Conservation (phyloP, 208 protist genomes). For the Phytomonas sp. region DNA sequence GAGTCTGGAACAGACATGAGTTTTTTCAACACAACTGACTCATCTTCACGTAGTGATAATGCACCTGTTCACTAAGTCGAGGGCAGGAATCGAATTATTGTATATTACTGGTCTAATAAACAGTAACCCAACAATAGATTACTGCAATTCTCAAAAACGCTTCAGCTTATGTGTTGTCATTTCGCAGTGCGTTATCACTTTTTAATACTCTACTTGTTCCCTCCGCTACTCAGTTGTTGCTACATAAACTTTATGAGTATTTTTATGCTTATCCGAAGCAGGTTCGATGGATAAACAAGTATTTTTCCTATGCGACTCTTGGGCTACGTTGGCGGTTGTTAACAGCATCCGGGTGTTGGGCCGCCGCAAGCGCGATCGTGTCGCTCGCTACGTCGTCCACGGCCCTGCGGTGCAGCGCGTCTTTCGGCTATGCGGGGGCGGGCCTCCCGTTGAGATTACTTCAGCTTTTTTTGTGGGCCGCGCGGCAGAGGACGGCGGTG, state of each 20-base stretch:
- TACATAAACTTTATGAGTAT: neutral
- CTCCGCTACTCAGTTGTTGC: neutral
- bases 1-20: neutral
- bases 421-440: neutral
- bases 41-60: neutral
- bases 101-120: neutral
- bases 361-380: neutral
- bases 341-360: slow-evolving; percentile 6
- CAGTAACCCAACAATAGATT: neutral
- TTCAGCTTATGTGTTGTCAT: neutral
- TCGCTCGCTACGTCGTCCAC: neutral
- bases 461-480: slow-evolving; percentile 7
- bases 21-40: neutral
- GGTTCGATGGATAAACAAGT: neutral
- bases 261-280: neutral
- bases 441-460: neutral
- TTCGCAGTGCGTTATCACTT: neutral
- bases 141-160: neutral
- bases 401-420: neutral
- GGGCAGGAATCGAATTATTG: neutral
- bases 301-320: slow-evolving; percentile 19
- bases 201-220: slow-evolving; percentile 1
- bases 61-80: neutral
- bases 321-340: slow-evolving; percentile 15
- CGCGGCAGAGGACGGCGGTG: slow-evolving; percentile 5